Evolutionary conservation across 495 filamentous ascomycete genomes (phyloP).

Genomic region (Bathelium albidoporum): DNA sequence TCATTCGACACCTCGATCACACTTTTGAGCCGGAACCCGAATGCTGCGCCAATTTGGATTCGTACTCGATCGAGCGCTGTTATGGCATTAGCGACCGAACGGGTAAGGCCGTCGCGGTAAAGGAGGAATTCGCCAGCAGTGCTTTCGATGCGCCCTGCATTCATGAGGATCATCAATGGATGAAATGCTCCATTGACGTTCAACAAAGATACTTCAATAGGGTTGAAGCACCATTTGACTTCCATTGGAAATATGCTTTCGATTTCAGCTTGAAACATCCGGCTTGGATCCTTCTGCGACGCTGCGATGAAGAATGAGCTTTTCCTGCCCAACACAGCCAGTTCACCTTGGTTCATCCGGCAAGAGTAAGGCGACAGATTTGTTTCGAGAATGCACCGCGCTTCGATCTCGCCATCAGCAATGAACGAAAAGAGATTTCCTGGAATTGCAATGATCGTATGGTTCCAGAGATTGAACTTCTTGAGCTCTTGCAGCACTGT

Average conservation of each 20-base stretch:
- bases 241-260: slow-evolving; percentile 2
- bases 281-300: not conserved
- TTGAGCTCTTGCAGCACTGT: not conserved
- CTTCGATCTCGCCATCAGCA: not conserved
- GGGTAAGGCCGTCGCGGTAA: slow-evolving; percentile 6
- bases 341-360: not conserved
- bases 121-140: not conserved
- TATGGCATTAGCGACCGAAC: slow-evolving; percentile 5
- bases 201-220: slow-evolving; percentile 3
- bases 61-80: not conserved
- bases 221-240: slow-evolving; percentile 5
- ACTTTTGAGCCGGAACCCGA: slow-evolving; percentile 6
- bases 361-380: slow-evolving; percentile 8
- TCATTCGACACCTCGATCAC: slow-evolving; percentile 5
- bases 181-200: slow-evolving; percentile 8
- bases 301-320: not conserved
- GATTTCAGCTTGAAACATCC: not conserved
- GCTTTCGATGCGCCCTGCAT: slow-evolving; percentile 6
- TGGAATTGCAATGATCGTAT: slow-evolving; percentile 4
- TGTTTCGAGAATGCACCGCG: not conserved
- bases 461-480: not conserved
- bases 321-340: slow-evolving; percentile 1
- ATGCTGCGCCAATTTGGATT: slow-evolving; percentile 4
- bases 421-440: slow-evolving; percentile 4
- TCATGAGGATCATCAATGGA: slow-evolving; percentile 8